These are phyloP conservation scores for Amanita phalloides DNA, from an alignment of 768 basidiomycete species.

Conservation along the genomic window DNA sequence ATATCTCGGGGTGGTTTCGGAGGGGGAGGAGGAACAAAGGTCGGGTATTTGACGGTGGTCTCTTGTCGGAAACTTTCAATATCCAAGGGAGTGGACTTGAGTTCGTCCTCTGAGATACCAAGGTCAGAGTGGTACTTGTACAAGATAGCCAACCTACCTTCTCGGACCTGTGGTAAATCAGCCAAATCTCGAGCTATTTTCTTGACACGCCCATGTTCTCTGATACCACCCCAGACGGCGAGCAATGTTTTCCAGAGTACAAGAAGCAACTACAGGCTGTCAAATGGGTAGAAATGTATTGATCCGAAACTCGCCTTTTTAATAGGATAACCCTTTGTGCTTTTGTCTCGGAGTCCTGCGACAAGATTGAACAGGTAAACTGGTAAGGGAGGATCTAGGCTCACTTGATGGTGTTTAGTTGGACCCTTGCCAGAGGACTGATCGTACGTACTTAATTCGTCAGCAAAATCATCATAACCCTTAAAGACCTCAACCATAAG, in stretches of 20 bases:
- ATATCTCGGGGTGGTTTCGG: constrained; percentile 24
- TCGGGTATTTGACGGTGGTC: constrained; percentile 92
- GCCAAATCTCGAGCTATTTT: constrained; percentile 78
- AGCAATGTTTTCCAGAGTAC: constrained; percentile 92
- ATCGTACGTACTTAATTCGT: constrained; percentile 77
- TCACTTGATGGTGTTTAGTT: constrained; percentile 47
- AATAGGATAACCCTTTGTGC: constrained; percentile 91
- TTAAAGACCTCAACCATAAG: constrained; percentile 92
- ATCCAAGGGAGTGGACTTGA: constrained; percentile 89
- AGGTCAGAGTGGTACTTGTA: not conserved
- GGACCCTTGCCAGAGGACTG: not conserved
- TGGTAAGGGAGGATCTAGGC: constrained; percentile 87
- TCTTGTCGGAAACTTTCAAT: constrained; percentile 85
- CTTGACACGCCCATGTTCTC: constrained; percentile 77
- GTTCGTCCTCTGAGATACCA: constrained; percentile 36
- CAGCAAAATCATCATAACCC: constrained; percentile 88
- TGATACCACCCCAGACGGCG: constrained; percentile 87
- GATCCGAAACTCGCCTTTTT: constrained; percentile 60
- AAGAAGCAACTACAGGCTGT: constrained; percentile 59
- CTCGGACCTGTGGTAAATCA: constrained; percentile 53
- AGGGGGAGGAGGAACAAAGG: constrained; percentile 60
- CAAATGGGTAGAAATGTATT: not conserved
- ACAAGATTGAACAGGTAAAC: constrained; percentile 87
- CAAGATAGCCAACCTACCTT: constrained; percentile 15
- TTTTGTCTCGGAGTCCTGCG: constrained; percentile 85